These are phyloP conservation scores for Eimeria sp. DNA, from an alignment of 169 alveolate species.

Conservation along the genomic window DNA sequence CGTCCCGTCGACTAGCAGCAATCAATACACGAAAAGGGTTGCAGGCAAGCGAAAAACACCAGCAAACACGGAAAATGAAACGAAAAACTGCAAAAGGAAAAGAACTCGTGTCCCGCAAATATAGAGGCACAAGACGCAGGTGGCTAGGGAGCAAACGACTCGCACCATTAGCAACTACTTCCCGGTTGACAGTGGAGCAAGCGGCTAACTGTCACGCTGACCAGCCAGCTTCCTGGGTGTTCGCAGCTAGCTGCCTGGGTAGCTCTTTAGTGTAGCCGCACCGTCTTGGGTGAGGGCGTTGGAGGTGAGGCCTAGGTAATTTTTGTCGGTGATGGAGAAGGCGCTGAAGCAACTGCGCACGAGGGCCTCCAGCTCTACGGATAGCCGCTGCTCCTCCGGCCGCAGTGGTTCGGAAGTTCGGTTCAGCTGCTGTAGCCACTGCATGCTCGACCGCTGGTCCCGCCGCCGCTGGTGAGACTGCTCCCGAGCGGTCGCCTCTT, in stretches of 20 bases:
- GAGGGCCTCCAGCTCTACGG: constrained; percentile 84
- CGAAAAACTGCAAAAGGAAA: not conserved
- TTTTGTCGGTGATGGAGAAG: constrained; percentile 90
- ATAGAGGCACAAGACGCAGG: not conserved
- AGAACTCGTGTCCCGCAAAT: not conserved
- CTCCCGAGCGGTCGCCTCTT: not conserved
- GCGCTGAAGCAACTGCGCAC: constrained; percentile 87
- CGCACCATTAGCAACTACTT: too few species aligned
- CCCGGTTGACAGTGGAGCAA: not conserved
- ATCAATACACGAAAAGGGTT: not conserved
- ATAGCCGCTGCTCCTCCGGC: constrained; percentile 70
- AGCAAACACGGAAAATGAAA: not conserved
- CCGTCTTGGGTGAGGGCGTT: constrained; percentile 57
- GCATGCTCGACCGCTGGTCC: constrained; percentile 4
- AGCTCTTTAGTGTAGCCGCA: not conserved
- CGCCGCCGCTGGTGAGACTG: constrained; percentile 45
- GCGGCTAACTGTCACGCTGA: not conserved
- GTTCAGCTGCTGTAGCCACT: constrained; percentile 79
- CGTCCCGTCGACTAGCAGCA: not conserved
- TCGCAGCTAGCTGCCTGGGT: too few species aligned
- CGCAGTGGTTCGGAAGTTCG: constrained; percentile 10
- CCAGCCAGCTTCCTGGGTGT: not conserved
- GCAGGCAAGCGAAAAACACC: not conserved
- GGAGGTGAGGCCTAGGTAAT: constrained; percentile 86
- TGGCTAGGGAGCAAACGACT: not conserved